phyloP scores from a whole-genome alignment of 2,329 filamentous ascomycete genomes.

The Fusarium caatingaense region DNA sequence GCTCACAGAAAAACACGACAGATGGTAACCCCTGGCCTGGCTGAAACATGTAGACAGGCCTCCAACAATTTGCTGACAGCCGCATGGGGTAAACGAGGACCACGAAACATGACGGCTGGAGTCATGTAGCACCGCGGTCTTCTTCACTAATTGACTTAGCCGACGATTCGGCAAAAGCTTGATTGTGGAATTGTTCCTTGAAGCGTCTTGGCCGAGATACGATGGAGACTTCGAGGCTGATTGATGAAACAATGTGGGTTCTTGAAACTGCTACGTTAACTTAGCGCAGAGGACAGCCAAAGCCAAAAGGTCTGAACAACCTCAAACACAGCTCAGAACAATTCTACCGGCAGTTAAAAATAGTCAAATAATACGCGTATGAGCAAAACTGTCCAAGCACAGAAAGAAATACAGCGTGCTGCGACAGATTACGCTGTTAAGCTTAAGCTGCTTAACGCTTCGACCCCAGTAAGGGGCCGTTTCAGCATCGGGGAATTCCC shows the following conservation, averaged over 20 bases:
- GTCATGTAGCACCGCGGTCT: background rate
- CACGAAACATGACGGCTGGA: background rate
- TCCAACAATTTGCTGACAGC: background rate
- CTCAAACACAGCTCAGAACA: no score
- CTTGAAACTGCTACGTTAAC: background rate
- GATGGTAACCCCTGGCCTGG: background rate
- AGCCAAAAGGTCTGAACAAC: background rate
- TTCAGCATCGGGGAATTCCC: slow-evolving; percentile 21
- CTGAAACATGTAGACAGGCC: background rate
- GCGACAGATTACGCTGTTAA: slow-evolving; percentile 5
- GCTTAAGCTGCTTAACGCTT: slow-evolving; percentile 16
- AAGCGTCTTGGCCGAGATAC: background rate
- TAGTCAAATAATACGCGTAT: background rate
- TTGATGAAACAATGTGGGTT: background rate
- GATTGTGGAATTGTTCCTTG: background rate
- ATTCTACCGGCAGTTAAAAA: background rate
- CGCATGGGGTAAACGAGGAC: background rate
- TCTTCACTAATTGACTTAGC: background rate
- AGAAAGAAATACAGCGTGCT: background rate
- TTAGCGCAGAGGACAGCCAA: background rate
- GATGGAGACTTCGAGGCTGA: background rate
- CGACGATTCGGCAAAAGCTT: background rate
- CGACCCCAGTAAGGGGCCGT: slow-evolving; percentile 29
- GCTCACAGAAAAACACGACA: background rate
- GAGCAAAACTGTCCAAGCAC: background rate